Evolutionary conservation across 148 eudicot genomes (phyloP), one percentile per base, ranked within the genome.

Genomic region (Spergularia bocconei): DNA sequence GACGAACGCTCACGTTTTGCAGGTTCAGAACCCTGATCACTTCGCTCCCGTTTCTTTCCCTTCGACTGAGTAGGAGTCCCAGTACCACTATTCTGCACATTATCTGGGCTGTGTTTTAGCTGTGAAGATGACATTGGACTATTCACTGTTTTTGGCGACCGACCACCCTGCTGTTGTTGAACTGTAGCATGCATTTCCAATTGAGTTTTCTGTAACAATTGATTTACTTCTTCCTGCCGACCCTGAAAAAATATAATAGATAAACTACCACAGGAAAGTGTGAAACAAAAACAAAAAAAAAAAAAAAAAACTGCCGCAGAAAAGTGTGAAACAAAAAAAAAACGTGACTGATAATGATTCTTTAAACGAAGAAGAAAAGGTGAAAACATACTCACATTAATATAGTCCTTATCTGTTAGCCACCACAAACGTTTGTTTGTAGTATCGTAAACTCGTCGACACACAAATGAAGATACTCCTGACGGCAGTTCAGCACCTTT

Each of bases 181-280:
- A 77, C 79, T 12, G 90, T 82, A 82, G 78, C 88, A 86, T 89
- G 82, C 99, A 92, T 90, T 60, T 92, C 98, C 75, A 74, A 16
- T 60, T 71, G 83, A 8, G 96, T 89, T 75, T 84, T 95, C 41
- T 84, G 63, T 80, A 95, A 82, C 25, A 95, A 83, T 77, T 87
- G 76, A 82, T 92, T 86, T 87, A 95, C 87, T 87, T 95, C 99
- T 88, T 89, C 87, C 76, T 92, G 99, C 50, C 85, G 91, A 69
- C 84, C 99, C 99, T 95, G 88, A 23, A 57, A 23, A 62, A 79
- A 38, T 7, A 20, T 2, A 53, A 14, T 52, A 11, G 21, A 25
- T 59, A 59, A 20, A 20, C 63, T 59, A 12, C 63, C 63, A 13
- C 20, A 29, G 33, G 21, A 13, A 59, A 59, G 63, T 20, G 21